Base-by-base conservation (phyloP, 2,329 filamentous ascomycete genomes). In the Boeremia exigua region DNA sequence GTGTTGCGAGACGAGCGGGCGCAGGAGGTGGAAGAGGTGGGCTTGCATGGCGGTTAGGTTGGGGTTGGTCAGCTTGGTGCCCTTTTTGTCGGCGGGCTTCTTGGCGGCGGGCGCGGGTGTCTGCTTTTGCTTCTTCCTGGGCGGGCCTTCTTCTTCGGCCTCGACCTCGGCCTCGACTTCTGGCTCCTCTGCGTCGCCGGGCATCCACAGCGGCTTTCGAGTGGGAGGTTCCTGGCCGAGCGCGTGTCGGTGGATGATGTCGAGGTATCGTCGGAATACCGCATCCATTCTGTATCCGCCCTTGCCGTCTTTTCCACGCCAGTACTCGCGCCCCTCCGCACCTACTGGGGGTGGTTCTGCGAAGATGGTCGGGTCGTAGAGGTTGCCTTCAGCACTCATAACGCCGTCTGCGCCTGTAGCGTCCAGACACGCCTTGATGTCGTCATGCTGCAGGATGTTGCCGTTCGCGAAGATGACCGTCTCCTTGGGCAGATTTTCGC, bases 391-490 rank as follows among this genome's bases (percentile, higher is more conserved):
- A 5, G 95, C 95, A 63, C 89, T 94, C 95, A 99, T 98, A 47
- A 99, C 86, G 15, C 85, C 95, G 74, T 99, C 95, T 1, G 88
- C 94, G 1, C 93, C 92, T 0, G 95, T 99, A 4, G 83, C 91
- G 45, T 87, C 84, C 17, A 99, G 79, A 69, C 94, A 98, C 17
- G 79, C 79, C 46, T 88, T 84, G 10, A 99, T 80, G 72, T 99
- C 94, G 0, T 82, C 87, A 55, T 89, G 83, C 72, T 91, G 89
- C 55, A 99, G 79, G 32, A 97, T 88, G 70, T 99, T 99, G 11
- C 95, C 95, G 74, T 99, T 99, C 3, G 95, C 95, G 72, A 99
- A 98, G 2, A 99, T 86, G 23, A 99, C 95, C 7, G 92, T 96
- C 43, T 97, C 92, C 1, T 83, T 79, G 0, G 94, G 94, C 28